A percentile compares a stretch with the other conserved stretches of the same genome.
Conservation (phyloP, 805 yeast genomes). For the Wickerhamiella musiphila region DNA sequence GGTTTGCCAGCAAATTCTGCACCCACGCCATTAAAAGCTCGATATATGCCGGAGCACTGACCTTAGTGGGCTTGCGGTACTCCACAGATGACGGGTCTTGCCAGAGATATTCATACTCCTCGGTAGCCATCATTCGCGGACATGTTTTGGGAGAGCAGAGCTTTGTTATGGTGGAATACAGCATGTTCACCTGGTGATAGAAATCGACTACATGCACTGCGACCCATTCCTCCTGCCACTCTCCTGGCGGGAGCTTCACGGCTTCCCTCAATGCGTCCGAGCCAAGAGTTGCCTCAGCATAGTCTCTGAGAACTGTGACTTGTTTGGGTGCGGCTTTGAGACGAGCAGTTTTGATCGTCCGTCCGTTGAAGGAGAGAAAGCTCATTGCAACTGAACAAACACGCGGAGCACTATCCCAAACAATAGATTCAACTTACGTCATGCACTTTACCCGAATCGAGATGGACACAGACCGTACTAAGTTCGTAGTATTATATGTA, state of each 20-base stretch:
- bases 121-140: constrained; percentile 95
- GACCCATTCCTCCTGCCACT: constrained; percentile 82
- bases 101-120: constrained; percentile 94
- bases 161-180: constrained; percentile 88
- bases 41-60: constrained; percentile 89
- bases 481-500: too few relatives aligned
- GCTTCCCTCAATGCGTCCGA: constrained; percentile 85
- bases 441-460: too few relatives aligned
- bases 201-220: constrained; percentile 97
- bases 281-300: constrained; percentile 91
- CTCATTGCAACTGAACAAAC: too few relatives aligned
- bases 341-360: constrained; percentile 22
- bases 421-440: too few relatives aligned
- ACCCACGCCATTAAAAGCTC: constrained; percentile 92
- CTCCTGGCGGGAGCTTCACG: constrained; percentile 84
- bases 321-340: constrained; percentile 19
- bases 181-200: constrained; percentile 89
- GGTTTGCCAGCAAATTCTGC: constrained; percentile 83
- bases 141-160: constrained; percentile 91
- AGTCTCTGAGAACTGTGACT: constrained; percentile 39
- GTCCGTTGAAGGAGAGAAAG: constrained; percentile 12
- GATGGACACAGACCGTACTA: too few relatives aligned
- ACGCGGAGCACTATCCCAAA: too few relatives aligned
- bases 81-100: constrained; percentile 42
- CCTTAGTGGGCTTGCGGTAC: constrained; percentile 57